Conservation (phyloP, 345 rosid species). For the Eucalyptus curtisii region DNA sequence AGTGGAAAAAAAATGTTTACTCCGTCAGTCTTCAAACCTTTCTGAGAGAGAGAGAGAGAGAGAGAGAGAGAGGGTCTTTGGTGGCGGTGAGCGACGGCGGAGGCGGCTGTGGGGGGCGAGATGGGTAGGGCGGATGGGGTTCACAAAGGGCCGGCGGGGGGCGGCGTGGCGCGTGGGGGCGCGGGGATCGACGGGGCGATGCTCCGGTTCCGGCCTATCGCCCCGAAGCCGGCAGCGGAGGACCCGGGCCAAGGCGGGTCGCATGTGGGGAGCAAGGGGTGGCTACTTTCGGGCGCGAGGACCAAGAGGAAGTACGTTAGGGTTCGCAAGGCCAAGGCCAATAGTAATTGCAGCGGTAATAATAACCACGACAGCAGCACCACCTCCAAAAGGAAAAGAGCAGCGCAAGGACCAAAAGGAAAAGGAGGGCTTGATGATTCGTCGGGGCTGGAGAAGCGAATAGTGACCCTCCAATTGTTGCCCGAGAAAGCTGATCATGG, state of each 20-base stretch:
- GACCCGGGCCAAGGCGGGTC: not conserved
- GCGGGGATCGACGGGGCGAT: not conserved
- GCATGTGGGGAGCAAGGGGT: not conserved
- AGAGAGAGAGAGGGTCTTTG: not conserved
- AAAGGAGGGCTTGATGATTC: not conserved
- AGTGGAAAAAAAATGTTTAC: not conserved
- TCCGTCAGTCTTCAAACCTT: not conserved
- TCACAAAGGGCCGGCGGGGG: not conserved
- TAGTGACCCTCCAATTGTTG: slow-evolving; percentile 4
- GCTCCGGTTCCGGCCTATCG: slow-evolving; percentile 9
- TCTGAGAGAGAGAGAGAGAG: not conserved
- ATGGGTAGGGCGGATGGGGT: not conserved
- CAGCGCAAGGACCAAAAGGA: not conserved
- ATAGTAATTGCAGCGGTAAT: not conserved
- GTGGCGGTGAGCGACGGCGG: not conserved
- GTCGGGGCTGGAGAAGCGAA: not conserved
- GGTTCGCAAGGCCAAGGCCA: not conserved
- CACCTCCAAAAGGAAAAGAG: not conserved
- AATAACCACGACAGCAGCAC: not conserved
- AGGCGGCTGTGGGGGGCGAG: not conserved
- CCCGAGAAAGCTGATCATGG: not conserved
- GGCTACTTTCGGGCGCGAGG: not conserved
- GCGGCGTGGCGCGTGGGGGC: not conserved
- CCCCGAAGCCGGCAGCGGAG: slow-evolving; percentile 3
- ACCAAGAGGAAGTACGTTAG: slow-evolving; percentile 7